Conservation (phyloP, 768 basidiomycete genomes). For the Clathrus columnatus region DNA sequence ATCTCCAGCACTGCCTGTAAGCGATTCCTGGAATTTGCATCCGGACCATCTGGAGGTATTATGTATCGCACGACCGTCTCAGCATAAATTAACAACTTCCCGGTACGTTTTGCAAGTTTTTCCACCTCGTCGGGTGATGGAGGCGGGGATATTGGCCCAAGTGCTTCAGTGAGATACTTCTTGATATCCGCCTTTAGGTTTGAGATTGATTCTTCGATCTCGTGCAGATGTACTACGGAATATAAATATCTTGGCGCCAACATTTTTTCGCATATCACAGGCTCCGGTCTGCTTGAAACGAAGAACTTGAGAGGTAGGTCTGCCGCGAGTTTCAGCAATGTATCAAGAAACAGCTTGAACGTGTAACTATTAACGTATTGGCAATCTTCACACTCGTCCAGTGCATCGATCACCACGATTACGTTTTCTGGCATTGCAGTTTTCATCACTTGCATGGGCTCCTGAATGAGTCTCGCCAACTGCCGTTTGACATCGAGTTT, state of each 20-base stretch:
- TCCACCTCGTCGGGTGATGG: conserved; percentile 5
- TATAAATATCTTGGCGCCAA: conserved; percentile 6
- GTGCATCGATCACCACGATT: neutral
- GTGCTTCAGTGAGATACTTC: neutral
- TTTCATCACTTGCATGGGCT: neutral
- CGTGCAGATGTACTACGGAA: conserved; percentile 12
- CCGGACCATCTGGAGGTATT: too few relatives aligned
- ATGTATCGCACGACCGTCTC: conserved; percentile 5
- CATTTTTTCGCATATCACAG: neutral
- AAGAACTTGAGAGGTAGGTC: neutral
- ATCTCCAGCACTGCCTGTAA: too few relatives aligned
- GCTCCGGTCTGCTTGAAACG: neutral
- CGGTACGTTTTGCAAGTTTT: conserved; percentile 2
- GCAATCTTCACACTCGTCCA: neutral
- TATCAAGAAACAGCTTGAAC: neutral
- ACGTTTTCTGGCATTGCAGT: neutral
- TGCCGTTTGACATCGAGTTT: neutral
- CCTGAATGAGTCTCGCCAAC: neutral
- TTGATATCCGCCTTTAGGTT: conserved; percentile 20
- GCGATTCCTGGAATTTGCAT: too few relatives aligned
- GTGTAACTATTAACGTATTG: neutral
- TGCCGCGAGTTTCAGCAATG: neutral
- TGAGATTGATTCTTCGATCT: conserved; percentile 16
- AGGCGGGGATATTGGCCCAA: neutral
- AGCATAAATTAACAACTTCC: conserved; percentile 11